Evolutionary conservation across 352 stramenopile species (phyloP), one percentile per base, ranked within the genome.

Genomic region (Pythium monospermum): DNA sequence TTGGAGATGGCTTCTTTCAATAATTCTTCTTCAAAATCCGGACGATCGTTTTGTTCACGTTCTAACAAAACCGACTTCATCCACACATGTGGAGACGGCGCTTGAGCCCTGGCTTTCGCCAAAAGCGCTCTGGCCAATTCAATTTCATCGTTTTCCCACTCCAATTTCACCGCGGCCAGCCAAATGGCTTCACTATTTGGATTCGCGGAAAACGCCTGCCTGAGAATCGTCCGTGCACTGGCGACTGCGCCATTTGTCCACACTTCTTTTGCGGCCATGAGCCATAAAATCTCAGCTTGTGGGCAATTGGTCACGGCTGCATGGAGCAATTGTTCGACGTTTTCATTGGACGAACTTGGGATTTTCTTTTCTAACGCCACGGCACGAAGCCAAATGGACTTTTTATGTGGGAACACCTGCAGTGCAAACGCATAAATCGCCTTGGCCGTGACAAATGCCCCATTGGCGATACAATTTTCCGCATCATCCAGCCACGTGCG

Each of bases 1-100:
- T 88, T 73, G 27, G 71, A 49, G 8, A 98, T 76, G 6, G 87
- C 96, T 66, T 98, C 86, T 25, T 94, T 64, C 18, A 99, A 71
- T 2, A 99, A 72, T 15, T 86, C 71, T 35, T 89, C 88, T 44
- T 96, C 79, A 7, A 72, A 73, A 18, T 77, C 57, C 6, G 53
- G 69, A 22, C 64, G 70, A 37, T 85, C 68, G 10, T 64, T 66
- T 33, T 75, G 64, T 70, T 99, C 94, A 35, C 95, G 73, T 76
- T 99, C 96, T 4, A 99, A 75, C n/a, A 99, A 63, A 21, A 97
- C 93, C 3, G 91, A 97, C 68, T 99, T 99, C 86, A 99, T 97
- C 83, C 90, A 99, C 18, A 99, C 94, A 46, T 96, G 81, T 2
- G 83, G 76, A 0, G 93, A 97, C 19, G 89, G 83, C 3, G 91